Evolutionary conservation across 129 eudicot genomes (phyloP).

Genomic region (Centella asiatica): DNA sequence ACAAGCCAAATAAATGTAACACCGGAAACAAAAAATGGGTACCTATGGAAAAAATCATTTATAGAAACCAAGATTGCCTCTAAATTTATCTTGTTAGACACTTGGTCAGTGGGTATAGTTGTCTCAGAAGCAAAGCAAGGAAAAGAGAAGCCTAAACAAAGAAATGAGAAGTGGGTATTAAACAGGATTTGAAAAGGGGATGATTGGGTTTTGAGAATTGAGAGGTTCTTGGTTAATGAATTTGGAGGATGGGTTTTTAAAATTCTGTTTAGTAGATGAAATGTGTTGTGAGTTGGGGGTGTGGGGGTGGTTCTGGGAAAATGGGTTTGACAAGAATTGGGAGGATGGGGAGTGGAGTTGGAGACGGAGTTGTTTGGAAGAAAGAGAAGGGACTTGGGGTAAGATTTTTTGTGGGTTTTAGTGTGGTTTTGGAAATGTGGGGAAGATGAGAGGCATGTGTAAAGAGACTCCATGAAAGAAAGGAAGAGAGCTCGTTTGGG

Average conservation of each 20-base stretch:
- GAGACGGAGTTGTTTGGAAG: constrained; percentile 25
- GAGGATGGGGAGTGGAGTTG: constrained; percentile 12
- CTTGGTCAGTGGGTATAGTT: constrained; percentile 24
- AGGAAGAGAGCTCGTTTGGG: constrained; percentile 3
- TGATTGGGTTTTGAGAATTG: constrained; percentile 1
- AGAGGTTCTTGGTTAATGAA: constrained; percentile 10
- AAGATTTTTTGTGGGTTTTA: constrained; percentile 32
- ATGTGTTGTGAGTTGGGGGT: constrained; percentile 10
- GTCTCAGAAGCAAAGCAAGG: constrained; percentile 46
- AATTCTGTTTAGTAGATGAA: constrained; percentile 14
- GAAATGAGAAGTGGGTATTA: constrained; percentile 24
- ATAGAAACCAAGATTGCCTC: constrained; percentile 66
- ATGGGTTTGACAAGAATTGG: constrained; percentile 7
- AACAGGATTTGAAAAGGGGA: constrained; percentile 17
- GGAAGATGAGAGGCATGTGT: constrained; percentile 54
- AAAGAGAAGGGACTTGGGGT: constrained; percentile 24
- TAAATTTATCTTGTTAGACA: constrained; percentile 52
- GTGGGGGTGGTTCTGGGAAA: constrained; percentile 9
- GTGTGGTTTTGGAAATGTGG: constrained; percentile 29
- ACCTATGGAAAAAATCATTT: constrained; percentile 58
- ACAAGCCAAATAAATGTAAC: constrained; percentile 73
- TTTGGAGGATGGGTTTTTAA: constrained; percentile 7
- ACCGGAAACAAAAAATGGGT: constrained; percentile 80
- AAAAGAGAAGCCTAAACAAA: constrained; percentile 24
- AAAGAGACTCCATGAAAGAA: constrained; percentile 61